These are phyloP conservation scores for Selaginella tamariscina DNA, from an alignment of 75 land plant genomes.

Conservation along the genomic window DNA sequence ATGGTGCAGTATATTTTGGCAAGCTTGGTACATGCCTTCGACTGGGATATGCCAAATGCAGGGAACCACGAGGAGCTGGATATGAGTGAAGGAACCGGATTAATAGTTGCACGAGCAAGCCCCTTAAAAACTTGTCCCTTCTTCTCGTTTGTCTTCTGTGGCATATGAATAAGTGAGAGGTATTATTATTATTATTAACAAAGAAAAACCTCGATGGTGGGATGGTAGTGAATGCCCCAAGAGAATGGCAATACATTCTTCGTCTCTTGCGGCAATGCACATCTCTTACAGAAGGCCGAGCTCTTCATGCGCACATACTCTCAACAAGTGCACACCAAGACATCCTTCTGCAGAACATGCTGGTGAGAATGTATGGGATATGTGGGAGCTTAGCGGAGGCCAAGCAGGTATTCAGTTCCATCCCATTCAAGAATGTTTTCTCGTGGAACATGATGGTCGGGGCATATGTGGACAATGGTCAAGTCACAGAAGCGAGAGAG, in stretches of 20 bases:
- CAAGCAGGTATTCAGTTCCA: neutral
- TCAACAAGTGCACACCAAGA: neutral
- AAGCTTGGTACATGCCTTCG: neutral
- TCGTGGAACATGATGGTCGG: neutral
- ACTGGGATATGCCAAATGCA: neutral
- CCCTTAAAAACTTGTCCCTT: neutral
- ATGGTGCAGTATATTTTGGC: neutral
- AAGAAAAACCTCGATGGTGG: too few relatives aligned
- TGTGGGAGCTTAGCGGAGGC: neutral
- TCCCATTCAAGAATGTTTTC: neutral
- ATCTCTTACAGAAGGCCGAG: neutral
- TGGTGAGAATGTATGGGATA: neutral
- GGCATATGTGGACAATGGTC: neutral
- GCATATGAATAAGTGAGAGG: neutral
- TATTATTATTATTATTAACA: neutral
- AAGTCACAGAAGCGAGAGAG: neutral
- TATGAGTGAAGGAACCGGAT: neutral
- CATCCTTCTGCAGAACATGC: neutral
- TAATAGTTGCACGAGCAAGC: neutral
- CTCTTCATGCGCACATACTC: neutral
- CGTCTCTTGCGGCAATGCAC: neutral
- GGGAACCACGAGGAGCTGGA: neutral
- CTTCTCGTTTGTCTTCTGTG: neutral
- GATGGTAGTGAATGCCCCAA: too few relatives aligned
- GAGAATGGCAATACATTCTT: neutral